Conservation (phyloP, 495 filamentous ascomycete species). For the Hypomontagnella monticulosa region DNA sequence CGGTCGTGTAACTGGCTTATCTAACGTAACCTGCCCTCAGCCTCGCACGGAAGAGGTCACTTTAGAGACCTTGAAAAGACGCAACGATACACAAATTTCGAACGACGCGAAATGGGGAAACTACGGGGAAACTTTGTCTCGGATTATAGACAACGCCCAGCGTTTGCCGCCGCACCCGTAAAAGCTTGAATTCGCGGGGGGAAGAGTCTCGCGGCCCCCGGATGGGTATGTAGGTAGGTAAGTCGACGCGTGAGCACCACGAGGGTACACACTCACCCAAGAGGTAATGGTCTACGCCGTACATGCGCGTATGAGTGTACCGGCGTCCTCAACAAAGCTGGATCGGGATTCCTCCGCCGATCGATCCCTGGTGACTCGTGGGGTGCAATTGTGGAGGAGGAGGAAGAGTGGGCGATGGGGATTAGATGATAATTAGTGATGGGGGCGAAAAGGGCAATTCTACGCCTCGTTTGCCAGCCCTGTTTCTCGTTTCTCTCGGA, state of each 20-base stretch:
- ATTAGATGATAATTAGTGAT: background rate
- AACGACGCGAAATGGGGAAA: too few species aligned
- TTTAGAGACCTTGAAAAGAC: background rate
- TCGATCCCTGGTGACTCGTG: slow-evolving; percentile 20
- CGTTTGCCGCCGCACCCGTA: slow-evolving; percentile 12
- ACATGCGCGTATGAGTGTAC: background rate
- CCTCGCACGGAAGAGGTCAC: background rate
- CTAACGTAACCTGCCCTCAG: background rate
- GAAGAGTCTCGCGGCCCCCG: slow-evolving; percentile 3
- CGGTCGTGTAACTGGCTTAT: slow-evolving; percentile 13
- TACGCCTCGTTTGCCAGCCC: background rate
- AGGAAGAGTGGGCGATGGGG: background rate
- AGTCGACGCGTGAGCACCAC: slow-evolving; percentile 15
- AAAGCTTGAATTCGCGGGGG: background rate
- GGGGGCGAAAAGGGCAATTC: slow-evolving; percentile 1
- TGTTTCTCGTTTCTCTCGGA: too few species aligned
- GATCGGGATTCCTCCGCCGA: slow-evolving; percentile 19
- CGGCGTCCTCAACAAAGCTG: slow-evolving; percentile 31
- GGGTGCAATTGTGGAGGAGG: slow-evolving; percentile 17
- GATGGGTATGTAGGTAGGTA: background rate
- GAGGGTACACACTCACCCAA: background rate
- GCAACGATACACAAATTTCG: too few species aligned
- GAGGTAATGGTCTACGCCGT: background rate
- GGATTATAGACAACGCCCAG: too few species aligned
- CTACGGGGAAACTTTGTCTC: too few species aligned